Conservation (phyloP, 2,329 filamentous ascomycete species). For the Phoma sp. region DNA sequence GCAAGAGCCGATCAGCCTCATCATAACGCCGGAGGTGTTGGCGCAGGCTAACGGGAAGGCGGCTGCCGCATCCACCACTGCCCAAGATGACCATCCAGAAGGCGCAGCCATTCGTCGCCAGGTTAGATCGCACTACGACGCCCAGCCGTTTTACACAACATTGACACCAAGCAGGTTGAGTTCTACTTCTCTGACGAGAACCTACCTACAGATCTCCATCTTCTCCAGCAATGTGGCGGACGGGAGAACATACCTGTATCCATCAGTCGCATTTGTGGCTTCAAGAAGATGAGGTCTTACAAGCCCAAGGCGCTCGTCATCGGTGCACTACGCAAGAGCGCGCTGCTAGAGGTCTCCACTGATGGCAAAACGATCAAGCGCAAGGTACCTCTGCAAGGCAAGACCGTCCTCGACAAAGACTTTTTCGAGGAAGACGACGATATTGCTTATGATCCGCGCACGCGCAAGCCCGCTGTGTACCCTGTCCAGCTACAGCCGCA, state of each 20-base stretch:
- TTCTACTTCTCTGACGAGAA: constrained; percentile 60
- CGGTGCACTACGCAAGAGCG: constrained; percentile 51
- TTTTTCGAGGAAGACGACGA: constrained; percentile 33
- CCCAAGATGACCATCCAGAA: constrained; percentile 33
- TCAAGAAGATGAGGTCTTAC: constrained; percentile 55
- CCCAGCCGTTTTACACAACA: not conserved
- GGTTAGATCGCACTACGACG: constrained; percentile 17
- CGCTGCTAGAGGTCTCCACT: constrained; percentile 50
- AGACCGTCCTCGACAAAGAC: constrained; percentile 37
- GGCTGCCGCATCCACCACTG: not conserved
- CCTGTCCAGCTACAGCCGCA: constrained; percentile 36
- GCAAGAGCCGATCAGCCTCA: not conserved
- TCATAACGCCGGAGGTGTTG: not conserved
- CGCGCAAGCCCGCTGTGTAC: constrained; percentile 27
- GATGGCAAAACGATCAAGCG: constrained; percentile 53
- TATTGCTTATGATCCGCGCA: constrained; percentile 41
- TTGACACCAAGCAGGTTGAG: constrained; percentile 49
- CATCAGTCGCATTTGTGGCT: constrained; percentile 52
- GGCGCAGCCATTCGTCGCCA: constrained; percentile 38
- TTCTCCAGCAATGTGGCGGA: constrained; percentile 51
- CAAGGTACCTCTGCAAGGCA: constrained; percentile 47
- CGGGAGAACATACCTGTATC: constrained; percentile 52
- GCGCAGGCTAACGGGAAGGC: not conserved
- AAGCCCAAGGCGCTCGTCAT: constrained; percentile 50
- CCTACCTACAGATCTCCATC: constrained; percentile 50